Evolutionary conservation across 306 rosid genomes (phyloP).

Genomic region (Hippophae rhamnoides): DNA sequence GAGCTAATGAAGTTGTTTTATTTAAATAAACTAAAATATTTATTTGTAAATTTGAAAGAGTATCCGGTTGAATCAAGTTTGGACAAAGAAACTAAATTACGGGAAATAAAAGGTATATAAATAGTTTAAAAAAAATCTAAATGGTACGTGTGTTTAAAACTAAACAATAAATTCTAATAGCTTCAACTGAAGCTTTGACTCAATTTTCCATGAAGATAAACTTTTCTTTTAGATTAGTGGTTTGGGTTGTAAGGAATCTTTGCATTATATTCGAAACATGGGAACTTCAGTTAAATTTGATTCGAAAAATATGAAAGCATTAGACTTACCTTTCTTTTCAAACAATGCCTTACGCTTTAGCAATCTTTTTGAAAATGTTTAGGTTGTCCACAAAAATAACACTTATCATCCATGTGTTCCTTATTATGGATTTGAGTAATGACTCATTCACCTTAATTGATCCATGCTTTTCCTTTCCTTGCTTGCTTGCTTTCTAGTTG

Average conservation of each 20-base stretch:
- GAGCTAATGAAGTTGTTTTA: too few species aligned
- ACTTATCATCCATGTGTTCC: not conserved
- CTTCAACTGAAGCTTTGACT: not conserved
- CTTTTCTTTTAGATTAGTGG: not conserved
- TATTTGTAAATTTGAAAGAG: not conserved
- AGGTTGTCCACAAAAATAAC: not conserved
- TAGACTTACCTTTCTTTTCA: too few species aligned
- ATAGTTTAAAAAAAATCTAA: not conserved
- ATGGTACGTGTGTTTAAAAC: too few species aligned
- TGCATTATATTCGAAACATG: not conserved
- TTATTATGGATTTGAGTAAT: not conserved
- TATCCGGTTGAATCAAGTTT: not conserved
- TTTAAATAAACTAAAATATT: too few species aligned
- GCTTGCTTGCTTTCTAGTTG: too few species aligned
- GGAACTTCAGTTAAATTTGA: not conserved
- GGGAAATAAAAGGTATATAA: not conserved
- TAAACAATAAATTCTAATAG: not conserved
- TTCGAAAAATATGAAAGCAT: not conserved
- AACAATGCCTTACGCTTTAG: too few species aligned
- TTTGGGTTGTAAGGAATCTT: not conserved
- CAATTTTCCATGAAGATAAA: not conserved
- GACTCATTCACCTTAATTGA: not conserved
- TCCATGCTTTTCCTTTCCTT: not conserved
- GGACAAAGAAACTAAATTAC: not conserved
- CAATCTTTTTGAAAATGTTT: not conserved